Evolutionary conservation across 2,329 filamentous ascomycete genomes (phyloP).

Genomic region (Trichoderma atrobrunneum): DNA sequence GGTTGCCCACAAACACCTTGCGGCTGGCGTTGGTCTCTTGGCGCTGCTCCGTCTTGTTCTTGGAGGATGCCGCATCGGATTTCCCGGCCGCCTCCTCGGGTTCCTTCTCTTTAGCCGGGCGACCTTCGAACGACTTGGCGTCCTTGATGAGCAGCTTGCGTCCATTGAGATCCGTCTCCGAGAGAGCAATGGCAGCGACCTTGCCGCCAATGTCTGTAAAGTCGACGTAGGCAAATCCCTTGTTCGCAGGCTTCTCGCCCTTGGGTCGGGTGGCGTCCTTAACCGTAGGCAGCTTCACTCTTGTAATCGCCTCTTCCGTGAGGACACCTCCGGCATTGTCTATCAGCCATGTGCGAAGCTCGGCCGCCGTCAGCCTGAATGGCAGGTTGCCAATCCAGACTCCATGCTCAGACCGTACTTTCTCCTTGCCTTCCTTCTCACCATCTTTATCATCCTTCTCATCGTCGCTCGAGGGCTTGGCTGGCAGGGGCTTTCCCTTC

Average conservation of each 20-base stretch:
- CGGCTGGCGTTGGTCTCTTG: constrained; percentile 61
- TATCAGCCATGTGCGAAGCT: constrained; percentile 77
- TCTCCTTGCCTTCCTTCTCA: constrained; percentile 42
- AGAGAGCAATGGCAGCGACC: constrained; percentile 76
- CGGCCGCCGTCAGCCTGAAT: constrained; percentile 72
- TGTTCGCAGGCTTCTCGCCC: constrained; percentile 56
- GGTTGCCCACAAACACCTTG: constrained; percentile 88
- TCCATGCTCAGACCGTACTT: constrained; percentile 72
- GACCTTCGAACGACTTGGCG: constrained; percentile 83
- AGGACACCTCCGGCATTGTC: constrained; percentile 66
- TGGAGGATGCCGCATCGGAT: constrained; percentile 32
- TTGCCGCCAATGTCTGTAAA: constrained; percentile 70
- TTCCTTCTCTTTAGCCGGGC: constrained; percentile 64
- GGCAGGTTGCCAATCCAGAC: constrained; percentile 96
- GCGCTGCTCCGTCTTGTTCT: constrained; percentile 35
- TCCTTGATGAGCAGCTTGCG: constrained; percentile 91
- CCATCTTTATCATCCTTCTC: constrained; percentile 36
- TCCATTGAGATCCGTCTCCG: constrained; percentile 75
- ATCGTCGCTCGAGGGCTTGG: constrained; percentile 38
- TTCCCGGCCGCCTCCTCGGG: constrained; percentile 28
- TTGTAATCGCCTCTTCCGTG: constrained; percentile 69
- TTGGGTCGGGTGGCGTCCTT: constrained; percentile 46
- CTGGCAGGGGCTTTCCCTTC: constrained; percentile 65
- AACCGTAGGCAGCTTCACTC: constrained; percentile 73
- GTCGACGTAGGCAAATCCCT: constrained; percentile 95